Base-by-base conservation (phyloP, 1,284 basidiomycete species). In the Garcileccinum viscosum region DNA sequence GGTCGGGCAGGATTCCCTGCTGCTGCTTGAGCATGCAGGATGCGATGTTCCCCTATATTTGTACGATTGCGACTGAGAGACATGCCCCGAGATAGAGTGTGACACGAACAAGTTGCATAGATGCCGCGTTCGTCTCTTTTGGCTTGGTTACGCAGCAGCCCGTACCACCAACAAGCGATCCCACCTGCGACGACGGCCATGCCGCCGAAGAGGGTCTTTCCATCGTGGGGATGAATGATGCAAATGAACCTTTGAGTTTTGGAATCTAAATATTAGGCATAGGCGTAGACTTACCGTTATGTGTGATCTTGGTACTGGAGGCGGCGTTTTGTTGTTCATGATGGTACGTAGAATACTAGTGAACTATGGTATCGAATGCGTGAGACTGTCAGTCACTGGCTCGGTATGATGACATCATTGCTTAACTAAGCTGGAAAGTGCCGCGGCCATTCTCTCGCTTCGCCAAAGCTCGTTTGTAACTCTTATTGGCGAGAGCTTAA, bases 201-300 rank as follows among this genome's bases (percentile, higher is more conserved):
- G 4, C 77, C 77, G 5, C 75, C 71, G 50, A 77, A 56, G 27
- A 78, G 73, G 2, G 76, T 78, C 77, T 76, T 38, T 66, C 5
- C n/a, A 38, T 22, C 22, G n/a, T n/a, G n/a, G n/a, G n/a, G n/a
- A 15, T 1, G 22, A n/a, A 22, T 22, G 44, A 37, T 5, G 14
- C 11, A 32, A 58, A 58, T 17, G 19, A 12, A 33, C 15, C 32
- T 19, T 53, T 19, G 65, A 50, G 58, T 32, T 1, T 40, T 58
- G 38, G 33, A 8, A 14, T 17, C 8, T 14, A 9, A 4, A 33
- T 9, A 15, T 5, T 3, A 9, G 8, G 42, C 35, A 37, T 4
- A 56, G 11, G 42, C 35, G 32, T 4, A 56, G 11, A 27, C 73
- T 62, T 38, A 75, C 73, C 27, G 27, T 19, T 24, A 70, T 19